Base-by-base conservation (phyloP, 768 basidiomycete species). In the Russula virescens region DNA sequence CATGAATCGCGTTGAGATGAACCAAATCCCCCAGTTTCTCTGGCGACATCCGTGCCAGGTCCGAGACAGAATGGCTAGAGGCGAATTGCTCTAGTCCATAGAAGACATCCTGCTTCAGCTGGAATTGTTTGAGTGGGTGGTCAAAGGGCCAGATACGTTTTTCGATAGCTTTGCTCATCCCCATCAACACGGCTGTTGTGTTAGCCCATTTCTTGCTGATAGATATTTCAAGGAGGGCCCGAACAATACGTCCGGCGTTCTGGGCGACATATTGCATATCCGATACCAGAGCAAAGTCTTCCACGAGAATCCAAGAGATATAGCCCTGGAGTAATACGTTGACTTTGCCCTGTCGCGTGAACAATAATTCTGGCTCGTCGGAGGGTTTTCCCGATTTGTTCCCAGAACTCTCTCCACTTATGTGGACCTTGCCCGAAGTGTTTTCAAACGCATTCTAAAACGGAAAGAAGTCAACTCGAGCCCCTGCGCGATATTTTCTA, bases 271-370 rank as follows among this genome's bases (percentile, higher is more conserved):
- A 99, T 2, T 88, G 92, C 70, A 85, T 88, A 71, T 99, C 97
- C 0, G 97, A 98, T 8, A 98, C 88, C 62, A 99, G 78, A 10
- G 97, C 97, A 69, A 97, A 99, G 74, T 99, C 97, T 63, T 97
- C 89, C 16, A 97, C 77, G n/a, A 78, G 76, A 48, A 83, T 80
- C 50, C 82, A 77, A 42, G 94, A 97, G 65, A 99, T 93, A 73
- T 83, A 91, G 1, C 84, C 89, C 75, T 99, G 97, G 23, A 99
- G 78, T 19, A 98, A 80, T 64, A 98, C 91, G 73, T 98, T 98
- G 75, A 95, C 94, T 76, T 99, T 99, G 52, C 84, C 92, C 73
- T 78, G 84, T 45, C 64, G 61, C 3, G 55, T 62, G 48, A 64
- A 60, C 40, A 64, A 26, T 7, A 19, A 5, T 31, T 62, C 63